Evolutionary conservation across 352 stramenopile species (phyloP).

Genomic region (Globisporangium spiculum): DNA sequence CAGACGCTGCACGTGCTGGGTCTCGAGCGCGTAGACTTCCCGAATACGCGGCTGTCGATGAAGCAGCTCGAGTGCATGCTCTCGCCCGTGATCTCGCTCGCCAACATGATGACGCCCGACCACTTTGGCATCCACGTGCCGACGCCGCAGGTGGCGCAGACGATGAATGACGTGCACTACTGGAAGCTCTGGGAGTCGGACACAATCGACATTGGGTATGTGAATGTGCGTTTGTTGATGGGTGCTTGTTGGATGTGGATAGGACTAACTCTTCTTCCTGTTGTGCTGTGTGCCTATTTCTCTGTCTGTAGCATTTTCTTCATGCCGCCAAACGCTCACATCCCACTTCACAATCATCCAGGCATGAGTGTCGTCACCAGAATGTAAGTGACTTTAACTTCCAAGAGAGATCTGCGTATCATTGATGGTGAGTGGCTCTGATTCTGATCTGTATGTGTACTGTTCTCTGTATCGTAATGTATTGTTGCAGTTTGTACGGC

Average conservation of each 20-base stretch:
- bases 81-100: slow-evolving; percentile 53
- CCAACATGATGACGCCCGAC: slow-evolving; percentile 47
- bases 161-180: slow-evolving; percentile 81
- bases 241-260: not conserved
- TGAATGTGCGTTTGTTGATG: not conserved
- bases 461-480: slow-evolving; percentile 10
- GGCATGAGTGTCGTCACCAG: slow-evolving; percentile 82
- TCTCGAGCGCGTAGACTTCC: slow-evolving; percentile 49
- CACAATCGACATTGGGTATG: slow-evolving; percentile 74
- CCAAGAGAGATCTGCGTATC: not conserved
- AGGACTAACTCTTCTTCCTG: not conserved
- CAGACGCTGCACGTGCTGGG: slow-evolving; percentile 50
- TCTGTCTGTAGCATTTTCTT: slow-evolving; percentile 65
- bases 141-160: slow-evolving; percentile 56
- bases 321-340: slow-evolving; percentile 71
- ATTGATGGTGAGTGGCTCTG: not conserved
- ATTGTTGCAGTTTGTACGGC: slow-evolving; percentile 57
- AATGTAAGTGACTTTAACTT: slow-evolving; percentile 46
- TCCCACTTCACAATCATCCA: slow-evolving; percentile 80
- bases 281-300: not conserved
- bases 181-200: slow-evolving; percentile 86
- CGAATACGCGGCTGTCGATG: slow-evolving; percentile 66
- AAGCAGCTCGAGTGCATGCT: slow-evolving; percentile 73
- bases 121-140: slow-evolving; percentile 77
- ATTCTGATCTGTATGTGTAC: slow-evolving; percentile 4